These are phyloP conservation scores for Fusarium globosum DNA, from an alignment of 2,329 filamentous ascomycete genomes.

Conservation along the genomic window DNA sequence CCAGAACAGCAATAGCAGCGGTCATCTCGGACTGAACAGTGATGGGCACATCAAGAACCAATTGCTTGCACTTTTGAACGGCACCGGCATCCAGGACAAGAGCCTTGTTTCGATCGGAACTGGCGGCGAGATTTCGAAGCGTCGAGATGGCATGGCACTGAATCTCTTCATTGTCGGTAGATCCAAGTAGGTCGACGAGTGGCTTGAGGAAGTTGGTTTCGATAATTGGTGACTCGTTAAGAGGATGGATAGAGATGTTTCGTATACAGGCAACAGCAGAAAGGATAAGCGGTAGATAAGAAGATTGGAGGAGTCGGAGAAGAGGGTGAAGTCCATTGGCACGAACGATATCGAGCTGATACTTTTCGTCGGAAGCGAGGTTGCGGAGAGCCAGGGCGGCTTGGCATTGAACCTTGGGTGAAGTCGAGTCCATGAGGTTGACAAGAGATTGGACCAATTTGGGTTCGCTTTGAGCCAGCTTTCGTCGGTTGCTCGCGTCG, in stretches of 20 bases:
- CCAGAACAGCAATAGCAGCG: slow-evolving; percentile 96
- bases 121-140: slow-evolving; percentile 92
- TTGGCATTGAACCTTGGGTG: slow-evolving; percentile 97
- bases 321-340: slow-evolving; percentile 87
- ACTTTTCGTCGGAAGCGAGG: slow-evolving; percentile 96
- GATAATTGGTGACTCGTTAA: slow-evolving; percentile 98
- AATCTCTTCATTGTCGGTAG: slow-evolving; percentile 97
- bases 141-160: slow-evolving; percentile 99
- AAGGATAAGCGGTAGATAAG: slow-evolving; percentile 93
- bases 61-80: slow-evolving; percentile 97
- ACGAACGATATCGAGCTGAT: slow-evolving; percentile 96
- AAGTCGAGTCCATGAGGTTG: slow-evolving; percentile 96
- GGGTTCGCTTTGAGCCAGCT: slow-evolving; percentile 89
- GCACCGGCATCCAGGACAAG: slow-evolving; percentile 96
- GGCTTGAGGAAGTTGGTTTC: slow-evolving; percentile 96
- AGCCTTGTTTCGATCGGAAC: slow-evolving; percentile 97
- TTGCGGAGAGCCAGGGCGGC: slow-evolving; percentile 94
- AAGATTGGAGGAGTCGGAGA: slow-evolving; percentile 90
- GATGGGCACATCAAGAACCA: slow-evolving; percentile 91
- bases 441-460: slow-evolving; percentile 94
- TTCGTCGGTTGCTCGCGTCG: slow-evolving; percentile 88
- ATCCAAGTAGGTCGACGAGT: slow-evolving; percentile 90
- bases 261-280: slow-evolving; percentile 98
- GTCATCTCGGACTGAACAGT: slow-evolving; percentile 99
- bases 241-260: slow-evolving; percentile 97